phyloP scores from a whole-genome alignment of 108 stramenopile genomes.

The Cyclotella baltica region DNA sequence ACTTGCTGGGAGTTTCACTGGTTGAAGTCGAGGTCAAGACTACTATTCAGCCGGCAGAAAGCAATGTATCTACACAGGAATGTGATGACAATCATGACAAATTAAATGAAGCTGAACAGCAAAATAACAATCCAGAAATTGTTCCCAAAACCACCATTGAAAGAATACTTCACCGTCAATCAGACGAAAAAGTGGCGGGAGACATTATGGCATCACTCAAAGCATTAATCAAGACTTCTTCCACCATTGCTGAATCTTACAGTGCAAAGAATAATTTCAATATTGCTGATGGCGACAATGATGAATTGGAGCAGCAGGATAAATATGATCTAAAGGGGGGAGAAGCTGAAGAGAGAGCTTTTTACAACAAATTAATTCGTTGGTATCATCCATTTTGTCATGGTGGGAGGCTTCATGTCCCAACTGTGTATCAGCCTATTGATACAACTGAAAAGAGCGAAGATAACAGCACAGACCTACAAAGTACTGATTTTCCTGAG shows the following conservation, averaged over 20 bases:
- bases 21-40: slow-evolving; percentile 51
- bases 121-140: neutral
- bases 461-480: neutral
- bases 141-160: slow-evolving; percentile 7
- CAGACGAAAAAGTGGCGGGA: slow-evolving; percentile 54
- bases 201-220: slow-evolving; percentile 58
- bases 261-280: neutral
- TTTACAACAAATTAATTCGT: slow-evolving; percentile 7
- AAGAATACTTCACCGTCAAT: slow-evolving; percentile 47
- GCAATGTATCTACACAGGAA: neutral
- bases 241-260: slow-evolving; percentile 8
- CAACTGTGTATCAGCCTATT: slow-evolving; percentile 28
- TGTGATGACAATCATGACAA: neutral
- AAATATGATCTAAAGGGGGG: neutral
- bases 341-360: slow-evolving; percentile 12
- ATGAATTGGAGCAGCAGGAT: neutral
- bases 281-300: neutral
- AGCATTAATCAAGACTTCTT: slow-evolving; percentile 43
- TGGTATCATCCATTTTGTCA: slow-evolving; percentile 39
- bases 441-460: neutral
- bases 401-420: slow-evolving; percentile 27
- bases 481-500: neutral
- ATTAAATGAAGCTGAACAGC: neutral
- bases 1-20: slow-evolving; percentile 56
- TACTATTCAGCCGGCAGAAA: neutral